Evolutionary conservation across 2,329 filamentous ascomycete genomes (phyloP).

Genomic region (Didymella arachidicola): DNA sequence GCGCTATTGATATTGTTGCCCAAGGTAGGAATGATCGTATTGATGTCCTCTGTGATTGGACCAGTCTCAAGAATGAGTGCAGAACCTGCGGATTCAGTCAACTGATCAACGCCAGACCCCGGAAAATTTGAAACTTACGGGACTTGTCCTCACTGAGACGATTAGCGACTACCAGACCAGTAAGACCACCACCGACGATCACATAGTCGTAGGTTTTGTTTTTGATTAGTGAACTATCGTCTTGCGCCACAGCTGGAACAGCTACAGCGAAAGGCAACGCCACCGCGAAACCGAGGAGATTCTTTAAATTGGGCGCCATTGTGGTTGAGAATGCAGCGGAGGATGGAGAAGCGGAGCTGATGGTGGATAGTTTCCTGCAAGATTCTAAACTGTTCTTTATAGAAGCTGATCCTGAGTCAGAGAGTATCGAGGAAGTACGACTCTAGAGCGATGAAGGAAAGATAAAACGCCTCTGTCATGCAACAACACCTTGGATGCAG

Average conservation of each 20-base stretch:
- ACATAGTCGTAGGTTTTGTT: constrained; percentile 32
- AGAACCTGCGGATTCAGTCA: constrained; percentile 14
- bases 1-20: constrained; percentile 23
- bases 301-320: constrained; percentile 15
- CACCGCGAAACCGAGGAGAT: constrained; percentile 6
- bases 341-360: neutral
- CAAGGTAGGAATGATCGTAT: constrained; percentile 23
- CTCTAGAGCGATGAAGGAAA: constrained; percentile 10
- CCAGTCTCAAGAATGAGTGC: constrained; percentile 35
- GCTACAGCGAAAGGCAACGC: constrained; percentile 7
- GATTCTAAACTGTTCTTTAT: constrained; percentile 1
- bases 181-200: constrained; percentile 35
- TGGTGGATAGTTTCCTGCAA: neutral
- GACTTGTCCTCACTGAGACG: constrained; percentile 28
- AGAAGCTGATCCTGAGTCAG: constrained; percentile 7
- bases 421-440: constrained; percentile 1
- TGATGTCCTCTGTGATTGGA: constrained; percentile 18
- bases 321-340: neutral
- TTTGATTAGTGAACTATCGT: constrained; percentile 6
- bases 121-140: constrained; percentile 10
- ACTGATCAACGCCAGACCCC: neutral
- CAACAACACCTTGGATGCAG: neutral
- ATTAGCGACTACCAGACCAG: constrained; percentile 32
- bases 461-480: constrained; percentile 5
- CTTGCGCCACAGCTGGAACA: neutral